Evolutionary conservation across 441 rosid genomes (phyloP), one percentile per base, ranked within the genome.

Genomic region (Hura crepitans): DNA sequence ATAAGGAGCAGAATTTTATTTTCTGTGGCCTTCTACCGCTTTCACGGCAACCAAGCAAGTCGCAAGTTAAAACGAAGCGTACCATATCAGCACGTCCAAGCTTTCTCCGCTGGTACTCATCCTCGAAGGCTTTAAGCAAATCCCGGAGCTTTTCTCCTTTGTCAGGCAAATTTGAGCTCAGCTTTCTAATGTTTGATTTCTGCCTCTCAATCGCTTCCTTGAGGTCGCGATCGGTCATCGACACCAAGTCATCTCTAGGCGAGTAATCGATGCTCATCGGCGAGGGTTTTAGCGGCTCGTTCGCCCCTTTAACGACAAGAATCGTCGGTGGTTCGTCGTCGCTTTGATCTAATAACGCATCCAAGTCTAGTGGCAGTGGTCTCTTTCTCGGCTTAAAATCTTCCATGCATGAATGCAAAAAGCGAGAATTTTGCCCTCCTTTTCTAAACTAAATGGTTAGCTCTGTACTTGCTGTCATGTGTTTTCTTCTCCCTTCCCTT

Each of bases 51-150:
- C 54, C 75, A 64, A 74, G 75, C 55, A 72, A 31, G 20, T 25
- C 64, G 20, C 10, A 27, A 65, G 0, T 18, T 42, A 62, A 43
- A 31, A 68, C 30, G 10, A 75, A 72, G 55, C 60, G 25, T 70
- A 79, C 89, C 87, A 63, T 57, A 35, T 69, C 68, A 4, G 72
- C 33, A 4, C 68, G 76, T 0, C 23, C 71, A 70, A 65, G 77
- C 23, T 71, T 70, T 69, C 96, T 76, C 37, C 86, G 85, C 8
- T 78, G 75, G 57, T 67, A 75, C 89, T 89, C 97, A 4, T 81
- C 86, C 73, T 74, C 75, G 4, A 85, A 82, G 25, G 27, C 56
- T 9, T 70, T 61, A 73, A 91, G 66, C 43, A 0, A 27, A n/a
- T 49, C 49, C 9, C 71, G 75, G 37, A 87, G 65, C 82, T 68